Evolutionary conservation across 257 asterid genomes (phyloP), one percentile per base, ranked within the genome.

Genomic region (Avicennia marina): DNA sequence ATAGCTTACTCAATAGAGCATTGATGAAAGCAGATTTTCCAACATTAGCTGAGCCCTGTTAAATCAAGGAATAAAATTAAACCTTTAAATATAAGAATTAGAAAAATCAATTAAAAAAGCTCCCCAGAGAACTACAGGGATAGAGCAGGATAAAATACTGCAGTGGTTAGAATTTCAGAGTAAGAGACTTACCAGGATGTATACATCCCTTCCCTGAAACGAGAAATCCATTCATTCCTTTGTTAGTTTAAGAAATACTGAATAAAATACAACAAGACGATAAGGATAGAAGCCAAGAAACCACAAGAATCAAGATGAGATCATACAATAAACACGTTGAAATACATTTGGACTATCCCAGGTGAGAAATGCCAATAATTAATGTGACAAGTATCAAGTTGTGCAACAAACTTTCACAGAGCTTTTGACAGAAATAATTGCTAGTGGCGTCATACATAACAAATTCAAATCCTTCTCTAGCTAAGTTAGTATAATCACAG

Each of bases 21-120:
- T 84, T 93, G 58, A 93, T 89, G 75, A 93, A 93, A 65, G 99
- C 96, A 51, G 97, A 93, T 77, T 89, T 93, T 65, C 99, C 97
- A 36, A 93, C 97, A 62, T 93, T 93, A 60, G 96, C 99, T 49
- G 97, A 78, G 44, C 99, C 99, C 97, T 93, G 83, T 64, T 61
- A 60, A 63, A 67, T 60, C 66, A 77, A 58, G 21, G 58, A 63
- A 49, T 8, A 60, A 29, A 49, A 20, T 57, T 34, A 66, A 52
- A 16, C 59, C 20, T 36, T 36, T 19, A 34, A 32, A 16, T 17
- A 29, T 20, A 47, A n/a, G 44, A 53, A 50, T 7, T 18, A 44
- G 60, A 46, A 40, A 41, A 46, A 11, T 38, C 15, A 31, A 27
- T 29, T 50, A 12, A 20, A 17, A 41, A 46, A 22, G 45, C n/a